Evolutionary conservation across 2,329 filamentous ascomycete genomes (phyloP), one percentile per base, ranked within the genome.

Genomic region (Talaromyces rugulosus): DNA sequence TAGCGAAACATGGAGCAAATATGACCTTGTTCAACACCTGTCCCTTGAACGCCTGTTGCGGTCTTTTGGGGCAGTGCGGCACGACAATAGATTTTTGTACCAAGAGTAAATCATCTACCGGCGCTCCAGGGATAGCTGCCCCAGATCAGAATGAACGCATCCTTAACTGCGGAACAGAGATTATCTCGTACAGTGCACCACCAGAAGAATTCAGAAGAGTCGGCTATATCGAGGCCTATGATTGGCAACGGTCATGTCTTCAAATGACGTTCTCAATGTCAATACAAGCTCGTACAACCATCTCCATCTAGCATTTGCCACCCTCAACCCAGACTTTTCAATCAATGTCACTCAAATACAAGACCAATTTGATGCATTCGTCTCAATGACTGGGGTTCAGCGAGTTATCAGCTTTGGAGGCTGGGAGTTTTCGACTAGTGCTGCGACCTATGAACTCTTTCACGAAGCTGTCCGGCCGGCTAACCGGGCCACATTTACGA

Each of bases 1-100:
- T 12, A 14, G 40, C 54, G 3, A n/a, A 8, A 30, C 54, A 34
- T n/a, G 33, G 33, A 7, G 3, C 53, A 12, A 23, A 36, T 23
- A 11, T 40, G 34, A 14, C 18, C 16, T 7, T 27, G 8, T 34
- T 56, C 8, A 56, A 56, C 18, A 5, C 30, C 34, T 58, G 56
- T 33, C 56, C 56, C 23, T 44, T 58, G 8, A 58, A 58, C 33
- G 42, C 56, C n/a, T 58, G 56, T 12, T 58, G 56, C 18, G 42
- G 51, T 52, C 36, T 47, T 6, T 58, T 28, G 56, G 56, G 56
- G 4, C 56, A 58, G 44, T 58, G 56, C 16, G 56, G 56, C 8
- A 51, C 50, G 9, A 58, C 56, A 3, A 5, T 28, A 27, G 56
- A 58, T 7, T 58, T 58, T 36, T 58, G 56, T 23, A 58, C 56